Conservation (phyloP, 2,329 filamentous ascomycete species). For the Beauveria caledonica region DNA sequence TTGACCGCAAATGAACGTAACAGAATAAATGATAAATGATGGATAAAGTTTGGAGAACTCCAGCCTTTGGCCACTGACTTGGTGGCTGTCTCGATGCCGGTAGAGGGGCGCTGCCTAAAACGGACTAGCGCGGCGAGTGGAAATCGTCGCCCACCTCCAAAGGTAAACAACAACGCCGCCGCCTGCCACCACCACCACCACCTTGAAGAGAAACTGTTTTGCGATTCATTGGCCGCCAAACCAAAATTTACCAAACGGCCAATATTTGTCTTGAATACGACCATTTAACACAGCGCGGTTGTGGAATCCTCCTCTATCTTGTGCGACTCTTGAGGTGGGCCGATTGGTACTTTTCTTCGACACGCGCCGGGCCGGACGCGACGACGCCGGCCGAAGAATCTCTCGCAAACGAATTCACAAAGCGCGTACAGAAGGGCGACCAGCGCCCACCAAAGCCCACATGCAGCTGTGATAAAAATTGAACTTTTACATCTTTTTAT, state of each 20-base stretch:
- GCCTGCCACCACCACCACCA: constrained; percentile 2
- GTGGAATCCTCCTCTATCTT: too few relatives aligned
- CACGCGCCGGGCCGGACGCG: constrained; percentile 8
- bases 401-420: neutral
- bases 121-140: constrained; percentile 5
- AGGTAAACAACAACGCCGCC: constrained; percentile 12
- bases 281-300: neutral
- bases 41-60: neutral
- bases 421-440: neutral
- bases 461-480: neutral
- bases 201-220: constrained; percentile 1
- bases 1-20: neutral
- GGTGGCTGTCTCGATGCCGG: neutral
- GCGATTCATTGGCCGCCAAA: neutral
- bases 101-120: neutral
- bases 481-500: constrained; percentile 26
- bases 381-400: neutral
- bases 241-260: neutral
- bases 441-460: neutral
- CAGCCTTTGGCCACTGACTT: neutral
- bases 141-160: constrained; percentile 4
- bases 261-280: neutral
- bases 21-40: neutral
- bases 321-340: neutral
- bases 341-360: neutral